Percentiles rank a stretch among this genome's conserved stretches.
Evolutionary conservation across 768 basidiomycete genomes (phyloP).

Genomic region (Podaxis carcinomalis): DNA sequence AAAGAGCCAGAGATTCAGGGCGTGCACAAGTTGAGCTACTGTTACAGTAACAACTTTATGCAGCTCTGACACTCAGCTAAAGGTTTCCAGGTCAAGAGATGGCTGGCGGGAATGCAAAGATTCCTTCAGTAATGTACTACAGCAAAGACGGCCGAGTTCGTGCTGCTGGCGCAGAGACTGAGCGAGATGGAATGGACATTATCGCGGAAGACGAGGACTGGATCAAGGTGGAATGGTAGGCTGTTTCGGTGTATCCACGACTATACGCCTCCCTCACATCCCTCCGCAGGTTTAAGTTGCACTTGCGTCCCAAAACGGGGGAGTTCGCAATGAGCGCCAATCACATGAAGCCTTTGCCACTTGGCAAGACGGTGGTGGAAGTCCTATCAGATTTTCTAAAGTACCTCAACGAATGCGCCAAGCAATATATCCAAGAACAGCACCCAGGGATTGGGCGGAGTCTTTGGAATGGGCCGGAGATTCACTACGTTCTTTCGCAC

Average conservation of each 20-base stretch:
- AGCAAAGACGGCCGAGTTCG: slow-evolving; percentile 8
- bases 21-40: slow-evolving; percentile 20
- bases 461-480: slow-evolving; percentile 42
- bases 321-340: slow-evolving; percentile 6
- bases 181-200: slow-evolving; percentile 12
- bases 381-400: slow-evolving; percentile 44
- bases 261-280: no score
- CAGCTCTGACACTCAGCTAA: neutral
- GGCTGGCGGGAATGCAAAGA: slow-evolving; percentile 14
- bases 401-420: slow-evolving; percentile 42
- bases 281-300: slow-evolving; percentile 30
- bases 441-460: slow-evolving; percentile 32
- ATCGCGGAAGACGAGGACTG: slow-evolving; percentile 13
- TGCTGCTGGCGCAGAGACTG: slow-evolving; percentile 13
- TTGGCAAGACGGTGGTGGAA: slow-evolving; percentile 32
- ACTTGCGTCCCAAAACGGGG: slow-evolving; percentile 24
- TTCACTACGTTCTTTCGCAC: slow-evolving; percentile 51
- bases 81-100: slow-evolving; percentile 16
- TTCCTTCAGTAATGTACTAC: slow-evolving; percentile 16
- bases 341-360: slow-evolving; percentile 34
- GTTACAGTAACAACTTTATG: neutral
- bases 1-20: slow-evolving; percentile 23
- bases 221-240: slow-evolving; percentile 14
- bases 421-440: slow-evolving; percentile 40
- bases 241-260: neutral